These are phyloP conservation scores for Mrakia blollopis DNA, from an alignment of 768 basidiomycete species.

Conservation along the genomic window DNA sequence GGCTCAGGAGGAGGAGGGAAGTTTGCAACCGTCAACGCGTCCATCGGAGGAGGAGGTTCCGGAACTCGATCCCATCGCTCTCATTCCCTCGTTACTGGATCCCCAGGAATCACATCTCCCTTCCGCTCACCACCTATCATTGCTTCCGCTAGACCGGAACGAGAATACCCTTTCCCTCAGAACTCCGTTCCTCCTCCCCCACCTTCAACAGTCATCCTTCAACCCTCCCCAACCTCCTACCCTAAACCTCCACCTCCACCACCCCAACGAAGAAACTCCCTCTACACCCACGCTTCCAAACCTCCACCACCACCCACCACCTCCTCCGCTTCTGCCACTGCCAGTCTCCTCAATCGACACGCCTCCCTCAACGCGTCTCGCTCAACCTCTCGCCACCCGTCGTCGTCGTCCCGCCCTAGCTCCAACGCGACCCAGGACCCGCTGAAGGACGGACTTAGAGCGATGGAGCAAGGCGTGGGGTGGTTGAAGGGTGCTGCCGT, in stretches of 20 bases:
- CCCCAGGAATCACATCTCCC: neutral
- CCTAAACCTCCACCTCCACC: constrained; percentile 3
- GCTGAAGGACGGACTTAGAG: neutral
- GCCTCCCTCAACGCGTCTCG: neutral
- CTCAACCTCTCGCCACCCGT: neutral
- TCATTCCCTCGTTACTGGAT: neutral
- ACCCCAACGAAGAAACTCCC: constrained; percentile 2
- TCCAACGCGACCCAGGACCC: neutral
- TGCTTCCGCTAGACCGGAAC: neutral
- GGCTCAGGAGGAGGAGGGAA: constrained; percentile 5
- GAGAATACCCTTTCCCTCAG: constrained; percentile 8
- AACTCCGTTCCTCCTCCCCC: neutral
- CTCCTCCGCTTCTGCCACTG: neutral
- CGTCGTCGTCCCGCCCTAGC: neutral
- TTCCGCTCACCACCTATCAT: constrained; percentile 7
- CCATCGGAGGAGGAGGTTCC: neutral
- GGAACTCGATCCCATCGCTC: constrained; percentile 3
- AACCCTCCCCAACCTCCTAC: neutral
- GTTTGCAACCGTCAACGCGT: constrained; percentile 13
- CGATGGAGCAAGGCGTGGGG: constrained; percentile 6
- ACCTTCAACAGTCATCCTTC: constrained; percentile 1
- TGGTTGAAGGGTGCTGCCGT: neutral
- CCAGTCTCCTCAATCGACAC: neutral
- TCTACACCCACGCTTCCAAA: neutral
- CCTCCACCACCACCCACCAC: neutral